Conservation (phyloP, 768 basidiomycete species). For the Paxillus ammoniavirescens region DNA sequence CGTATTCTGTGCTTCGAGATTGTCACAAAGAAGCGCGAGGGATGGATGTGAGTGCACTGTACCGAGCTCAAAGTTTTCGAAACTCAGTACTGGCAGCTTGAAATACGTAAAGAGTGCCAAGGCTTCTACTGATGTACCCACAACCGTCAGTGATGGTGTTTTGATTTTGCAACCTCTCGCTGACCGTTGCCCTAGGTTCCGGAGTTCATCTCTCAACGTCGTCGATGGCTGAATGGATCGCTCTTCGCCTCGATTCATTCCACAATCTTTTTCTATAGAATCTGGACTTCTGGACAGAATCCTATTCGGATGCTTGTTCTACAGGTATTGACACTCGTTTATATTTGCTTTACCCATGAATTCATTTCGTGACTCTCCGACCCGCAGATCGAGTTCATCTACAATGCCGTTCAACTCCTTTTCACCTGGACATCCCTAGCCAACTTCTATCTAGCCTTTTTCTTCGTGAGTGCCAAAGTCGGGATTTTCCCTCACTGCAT, state of each 20-base stretch:
- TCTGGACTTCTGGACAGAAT: constrained; percentile 91
- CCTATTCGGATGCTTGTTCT: constrained; percentile 81
- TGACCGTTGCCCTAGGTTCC: constrained; percentile 49
- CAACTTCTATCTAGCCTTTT: constrained; percentile 93
- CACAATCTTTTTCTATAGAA: constrained; percentile 82
- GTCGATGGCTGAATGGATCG: constrained; percentile 87
- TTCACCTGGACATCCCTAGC: constrained; percentile 95
- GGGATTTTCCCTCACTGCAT: constrained; percentile 17
- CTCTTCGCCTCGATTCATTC: constrained; percentile 93
- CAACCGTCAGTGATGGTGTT: constrained; percentile 46
- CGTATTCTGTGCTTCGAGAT: constrained; percentile 93
- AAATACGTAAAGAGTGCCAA: constrained; percentile 94
- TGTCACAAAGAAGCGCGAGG: constrained; percentile 83
- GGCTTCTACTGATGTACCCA: constrained; percentile 94
- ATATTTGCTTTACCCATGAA: not conserved
- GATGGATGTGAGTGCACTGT: constrained; percentile 62
- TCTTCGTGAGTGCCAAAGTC: constrained; percentile 64
- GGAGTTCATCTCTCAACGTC: constrained; percentile 93
- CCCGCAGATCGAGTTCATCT: constrained; percentile 80
- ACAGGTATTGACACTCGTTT: constrained; percentile 30
- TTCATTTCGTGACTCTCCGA: not conserved
- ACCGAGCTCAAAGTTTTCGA: not conserved
- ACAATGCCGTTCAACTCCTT: constrained; percentile 83
- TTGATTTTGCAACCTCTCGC: not conserved
- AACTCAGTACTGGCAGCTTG: constrained; percentile 41